phyloP scores from a whole-genome alignment of 2,329 filamentous ascomycete species.

The Scorias spongiosa region DNA sequence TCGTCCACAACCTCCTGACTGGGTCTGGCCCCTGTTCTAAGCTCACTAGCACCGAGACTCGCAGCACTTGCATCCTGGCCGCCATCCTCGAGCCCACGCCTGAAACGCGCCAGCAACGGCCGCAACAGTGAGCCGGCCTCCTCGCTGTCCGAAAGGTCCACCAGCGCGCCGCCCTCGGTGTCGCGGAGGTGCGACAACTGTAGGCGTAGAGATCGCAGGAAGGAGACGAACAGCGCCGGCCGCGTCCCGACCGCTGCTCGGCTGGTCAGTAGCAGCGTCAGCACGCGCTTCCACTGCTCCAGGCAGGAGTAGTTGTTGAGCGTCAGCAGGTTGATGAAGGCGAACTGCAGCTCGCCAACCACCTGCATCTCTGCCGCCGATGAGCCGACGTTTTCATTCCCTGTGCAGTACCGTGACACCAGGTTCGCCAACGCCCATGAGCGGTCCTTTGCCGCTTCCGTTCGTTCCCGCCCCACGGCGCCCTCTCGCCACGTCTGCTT shows the following conservation, averaged over 20 bases:
- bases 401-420: conserved; percentile 27
- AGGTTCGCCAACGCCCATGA: conserved; percentile 46
- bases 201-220: conserved; percentile 33
- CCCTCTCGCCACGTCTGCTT: conserved; percentile 47
- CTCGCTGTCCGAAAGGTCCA: conserved; percentile 42
- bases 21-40: background rate
- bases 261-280: conserved; percentile 43
- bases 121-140: conserved; percentile 34
- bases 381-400: conserved; percentile 9
- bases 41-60: conserved; percentile 20
- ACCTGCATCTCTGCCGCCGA: conserved; percentile 13
- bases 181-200: conserved; percentile 43
- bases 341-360: conserved; percentile 45
- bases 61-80: conserved; percentile 12
- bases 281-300: conserved; percentile 48
- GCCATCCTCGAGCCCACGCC: conserved; percentile 32
- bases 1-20: conserved; percentile 30
- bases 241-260: conserved; percentile 33
- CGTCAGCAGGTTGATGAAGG: conserved; percentile 47
- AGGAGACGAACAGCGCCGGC: conserved; percentile 36
- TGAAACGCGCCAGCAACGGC: conserved; percentile 37
- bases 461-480: conserved; percentile 46
- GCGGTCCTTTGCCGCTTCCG: conserved; percentile 45
- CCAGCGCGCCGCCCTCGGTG: conserved; percentile 41
- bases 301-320: conserved; percentile 51